A percentile compares a stretch with the other conserved stretches of the same genome.
phyloP scores from a whole-genome alignment of 768 basidiomycete genomes.

The Tricholoma flavovirens region DNA sequence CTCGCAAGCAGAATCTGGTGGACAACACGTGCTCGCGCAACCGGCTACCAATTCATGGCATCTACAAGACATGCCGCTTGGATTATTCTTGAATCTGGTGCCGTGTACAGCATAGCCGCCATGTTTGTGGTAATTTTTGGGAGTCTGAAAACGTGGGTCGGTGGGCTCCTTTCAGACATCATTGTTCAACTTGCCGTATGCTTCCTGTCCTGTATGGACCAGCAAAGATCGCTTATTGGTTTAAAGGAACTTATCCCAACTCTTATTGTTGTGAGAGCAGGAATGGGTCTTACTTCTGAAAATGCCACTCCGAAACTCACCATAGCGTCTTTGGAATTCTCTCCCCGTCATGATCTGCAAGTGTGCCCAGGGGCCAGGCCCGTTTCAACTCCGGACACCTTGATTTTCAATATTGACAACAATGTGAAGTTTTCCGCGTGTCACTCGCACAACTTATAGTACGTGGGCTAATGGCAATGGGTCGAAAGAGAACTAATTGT shows the following conservation, averaged over 20 bases:
- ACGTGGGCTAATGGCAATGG: no score
- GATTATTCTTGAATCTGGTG: constrained; percentile 6
- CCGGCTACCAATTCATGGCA: background rate
- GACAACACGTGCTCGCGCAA: background rate
- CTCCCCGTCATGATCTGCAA: no score
- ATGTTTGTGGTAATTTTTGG: constrained; percentile 4
- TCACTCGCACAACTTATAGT: no score
- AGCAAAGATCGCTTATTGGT: background rate
- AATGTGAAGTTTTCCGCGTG: no score
- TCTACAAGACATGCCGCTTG: background rate
- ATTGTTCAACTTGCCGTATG: constrained; percentile 3
- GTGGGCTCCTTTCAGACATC: constrained; percentile 1
- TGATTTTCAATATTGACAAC: no score
- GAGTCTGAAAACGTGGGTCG: background rate
- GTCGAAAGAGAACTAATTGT: no score
- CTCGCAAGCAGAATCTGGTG: constrained; percentile 5
- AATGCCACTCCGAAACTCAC: background rate
- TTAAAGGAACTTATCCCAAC: constrained; percentile 4
- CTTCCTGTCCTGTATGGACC: background rate
- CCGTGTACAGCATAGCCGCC: constrained; percentile 3
- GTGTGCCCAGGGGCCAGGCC: no score
- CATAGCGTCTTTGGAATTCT: background rate
- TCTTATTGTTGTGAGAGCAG: constrained; percentile 5
- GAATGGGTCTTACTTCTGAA: constrained; percentile 2
- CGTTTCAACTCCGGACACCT: no score